These are phyloP conservation scores for Elsinoe necatrix DNA, from an alignment of 2,329 filamentous ascomycete species.

Conservation along the genomic window DNA sequence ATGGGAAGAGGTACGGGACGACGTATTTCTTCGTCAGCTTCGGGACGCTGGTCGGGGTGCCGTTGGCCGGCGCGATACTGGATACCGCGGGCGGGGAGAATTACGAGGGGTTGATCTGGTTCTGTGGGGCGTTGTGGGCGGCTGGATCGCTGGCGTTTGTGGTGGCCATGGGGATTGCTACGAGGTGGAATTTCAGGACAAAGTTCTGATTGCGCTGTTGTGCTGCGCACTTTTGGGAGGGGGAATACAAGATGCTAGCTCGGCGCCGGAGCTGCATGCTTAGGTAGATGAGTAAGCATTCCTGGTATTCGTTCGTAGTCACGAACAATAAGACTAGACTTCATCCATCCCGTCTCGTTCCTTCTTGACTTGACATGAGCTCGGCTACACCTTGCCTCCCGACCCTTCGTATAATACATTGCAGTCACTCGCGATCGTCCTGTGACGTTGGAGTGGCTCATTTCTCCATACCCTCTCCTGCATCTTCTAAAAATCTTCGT, in stretches of 20 bases:
- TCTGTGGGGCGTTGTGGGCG: conserved; percentile 37
- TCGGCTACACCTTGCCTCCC: too few relatives aligned
- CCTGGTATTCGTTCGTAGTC: background rate
- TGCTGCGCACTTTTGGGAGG: background rate
- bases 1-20: conserved; percentile 74
- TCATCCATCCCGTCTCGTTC: too few relatives aligned
- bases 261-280: background rate
- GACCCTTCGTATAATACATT: too few relatives aligned
- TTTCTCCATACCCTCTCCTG: too few relatives aligned
- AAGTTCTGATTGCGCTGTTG: conserved; percentile 9
- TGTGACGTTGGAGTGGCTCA: too few relatives aligned
- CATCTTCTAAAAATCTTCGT: too few relatives aligned
- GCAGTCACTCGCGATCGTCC: too few relatives aligned
- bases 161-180: conserved; percentile 33
- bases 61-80: conserved; percentile 37
- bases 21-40: conserved; percentile 77
- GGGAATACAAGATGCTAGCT: background rate
- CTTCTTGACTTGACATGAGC: too few relatives aligned
- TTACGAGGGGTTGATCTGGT: conserved; percentile 40
- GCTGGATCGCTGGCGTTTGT: conserved; percentile 33
- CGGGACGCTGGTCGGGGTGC: conserved; percentile 45
- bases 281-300: background rate
- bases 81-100: conserved; percentile 32
- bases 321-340: background rate
- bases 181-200: conserved; percentile 33